Conservation (phyloP, 2,329 filamentous ascomycete species). For the Geosmithia putterillii region DNA sequence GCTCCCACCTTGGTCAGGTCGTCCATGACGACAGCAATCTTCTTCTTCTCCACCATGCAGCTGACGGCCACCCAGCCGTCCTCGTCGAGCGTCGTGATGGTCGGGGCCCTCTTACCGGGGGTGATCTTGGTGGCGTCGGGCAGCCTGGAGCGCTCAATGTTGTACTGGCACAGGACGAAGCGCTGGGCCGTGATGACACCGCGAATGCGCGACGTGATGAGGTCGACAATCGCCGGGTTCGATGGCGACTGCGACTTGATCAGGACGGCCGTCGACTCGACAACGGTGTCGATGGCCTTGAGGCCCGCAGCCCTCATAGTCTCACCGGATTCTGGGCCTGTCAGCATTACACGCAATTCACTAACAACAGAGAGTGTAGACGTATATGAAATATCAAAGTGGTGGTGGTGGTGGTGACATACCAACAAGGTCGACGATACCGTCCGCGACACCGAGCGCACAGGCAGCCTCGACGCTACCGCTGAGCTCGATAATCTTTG, state of each 20-base stretch:
- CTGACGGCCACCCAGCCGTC: constrained; percentile 90
- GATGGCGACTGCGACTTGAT: constrained; percentile 82
- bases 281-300: constrained; percentile 86
- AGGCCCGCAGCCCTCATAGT: constrained; percentile 95
- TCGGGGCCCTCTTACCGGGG: constrained; percentile 86
- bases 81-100: constrained; percentile 78
- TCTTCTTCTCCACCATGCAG: constrained; percentile 85
- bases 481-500: constrained; percentile 86
- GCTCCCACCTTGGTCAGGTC: constrained; percentile 64
- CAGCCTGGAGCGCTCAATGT: constrained; percentile 64
- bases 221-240: constrained; percentile 66
- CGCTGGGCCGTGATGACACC: constrained; percentile 93
- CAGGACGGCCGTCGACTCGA: constrained; percentile 76
- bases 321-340: constrained; percentile 74
- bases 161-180: constrained; percentile 94
- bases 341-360: neutral
- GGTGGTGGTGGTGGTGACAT: constrained; percentile 23
- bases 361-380: neutral
- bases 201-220: constrained; percentile 76
- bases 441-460: constrained; percentile 87
- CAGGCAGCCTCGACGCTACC: constrained; percentile 97
- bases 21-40: constrained; percentile 80
- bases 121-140: constrained; percentile 62
- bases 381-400: neutral
- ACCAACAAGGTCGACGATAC: constrained; percentile 96